These are phyloP conservation scores for Physcomitrium patens DNA, from an alignment of 225 moss, liverwort and hornwort genomes.

Conservation along the genomic window DNA sequence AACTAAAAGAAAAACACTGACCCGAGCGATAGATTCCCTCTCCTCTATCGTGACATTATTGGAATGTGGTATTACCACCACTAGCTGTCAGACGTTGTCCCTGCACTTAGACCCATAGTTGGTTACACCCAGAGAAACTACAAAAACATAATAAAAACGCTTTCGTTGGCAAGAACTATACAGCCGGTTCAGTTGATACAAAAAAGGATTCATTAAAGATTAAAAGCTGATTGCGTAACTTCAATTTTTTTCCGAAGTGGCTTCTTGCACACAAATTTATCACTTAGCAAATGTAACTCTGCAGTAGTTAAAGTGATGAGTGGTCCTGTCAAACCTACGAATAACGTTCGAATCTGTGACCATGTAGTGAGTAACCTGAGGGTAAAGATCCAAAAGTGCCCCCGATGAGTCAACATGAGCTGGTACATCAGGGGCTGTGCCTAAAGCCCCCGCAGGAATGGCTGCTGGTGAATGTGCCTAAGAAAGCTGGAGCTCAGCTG, in stretches of 20 bases:
- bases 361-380: constrained; percentile 40
- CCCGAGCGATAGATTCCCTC: constrained; percentile 75
- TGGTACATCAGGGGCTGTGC: constrained; percentile 35
- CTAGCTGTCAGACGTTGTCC: constrained; percentile 62
- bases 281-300: too few species aligned
- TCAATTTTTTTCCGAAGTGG: too few species aligned
- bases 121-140: background rate
- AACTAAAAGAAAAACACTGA: background rate
- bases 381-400: constrained; percentile 66
- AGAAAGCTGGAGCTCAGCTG: constrained; percentile 60
- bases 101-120: constrained; percentile 32
- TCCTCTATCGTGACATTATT: constrained; percentile 74
- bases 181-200: too few species aligned
- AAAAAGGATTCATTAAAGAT: too few species aligned
- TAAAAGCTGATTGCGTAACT: too few species aligned
- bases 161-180: background rate
- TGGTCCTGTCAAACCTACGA: too few species aligned
- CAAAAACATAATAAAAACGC: background rate
- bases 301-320: too few species aligned
- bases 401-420: constrained; percentile 52
- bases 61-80: constrained; percentile 67
- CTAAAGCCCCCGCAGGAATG: constrained; percentile 28
- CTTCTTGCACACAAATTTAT: background rate
- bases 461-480: constrained; percentile 46
- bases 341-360: background rate